Evolutionary conservation across 352 stramenopile species (phyloP).

Genomic region (Phytophthora podocarpi): DNA sequence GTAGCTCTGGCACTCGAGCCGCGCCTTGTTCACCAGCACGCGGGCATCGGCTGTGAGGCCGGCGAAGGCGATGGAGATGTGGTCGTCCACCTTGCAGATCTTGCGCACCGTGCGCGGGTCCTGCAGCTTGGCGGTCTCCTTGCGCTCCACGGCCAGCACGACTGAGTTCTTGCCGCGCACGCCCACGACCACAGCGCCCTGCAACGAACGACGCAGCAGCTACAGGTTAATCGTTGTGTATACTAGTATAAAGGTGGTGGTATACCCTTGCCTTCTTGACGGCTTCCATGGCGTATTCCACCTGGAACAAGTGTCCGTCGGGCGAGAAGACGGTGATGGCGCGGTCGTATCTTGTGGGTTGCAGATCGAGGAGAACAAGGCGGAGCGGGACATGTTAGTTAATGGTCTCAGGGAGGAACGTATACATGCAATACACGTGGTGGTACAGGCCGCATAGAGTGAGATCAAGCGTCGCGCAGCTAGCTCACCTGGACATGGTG

Average conservation of each 20-base stretch:
- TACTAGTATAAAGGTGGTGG: background rate
- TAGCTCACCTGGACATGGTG: constrained; percentile 48
- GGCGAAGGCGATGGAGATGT: constrained; percentile 98
- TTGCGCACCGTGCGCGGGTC: constrained; percentile 99
- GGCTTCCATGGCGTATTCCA: constrained; percentile 99
- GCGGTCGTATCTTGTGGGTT: constrained; percentile 94
- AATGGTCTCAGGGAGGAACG: background rate
- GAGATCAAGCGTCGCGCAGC: background rate
- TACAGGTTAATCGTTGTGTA: no score
- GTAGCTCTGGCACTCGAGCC: constrained; percentile 98
- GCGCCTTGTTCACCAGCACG: constrained; percentile 97
- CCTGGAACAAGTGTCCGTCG: constrained; percentile 99
- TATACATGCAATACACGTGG: background rate
- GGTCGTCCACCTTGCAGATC: constrained; percentile 98
- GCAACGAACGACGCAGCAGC: background rate
- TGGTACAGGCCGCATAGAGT: background rate
- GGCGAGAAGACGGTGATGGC: constrained; percentile 99
- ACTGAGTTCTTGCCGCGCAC: constrained; percentile 97
- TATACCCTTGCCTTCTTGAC: constrained; percentile 90
- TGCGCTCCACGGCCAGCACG: constrained; percentile 92
- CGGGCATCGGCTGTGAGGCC: constrained; percentile 98
- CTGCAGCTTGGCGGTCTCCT: constrained; percentile 93
- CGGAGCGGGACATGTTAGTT: background rate
- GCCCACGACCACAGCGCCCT: constrained; percentile 96
- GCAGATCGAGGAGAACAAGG: background rate